These are phyloP conservation scores for Pyricularia grisea DNA, from an alignment of 2,329 filamentous ascomycete genomes.

Conservation along the genomic window DNA sequence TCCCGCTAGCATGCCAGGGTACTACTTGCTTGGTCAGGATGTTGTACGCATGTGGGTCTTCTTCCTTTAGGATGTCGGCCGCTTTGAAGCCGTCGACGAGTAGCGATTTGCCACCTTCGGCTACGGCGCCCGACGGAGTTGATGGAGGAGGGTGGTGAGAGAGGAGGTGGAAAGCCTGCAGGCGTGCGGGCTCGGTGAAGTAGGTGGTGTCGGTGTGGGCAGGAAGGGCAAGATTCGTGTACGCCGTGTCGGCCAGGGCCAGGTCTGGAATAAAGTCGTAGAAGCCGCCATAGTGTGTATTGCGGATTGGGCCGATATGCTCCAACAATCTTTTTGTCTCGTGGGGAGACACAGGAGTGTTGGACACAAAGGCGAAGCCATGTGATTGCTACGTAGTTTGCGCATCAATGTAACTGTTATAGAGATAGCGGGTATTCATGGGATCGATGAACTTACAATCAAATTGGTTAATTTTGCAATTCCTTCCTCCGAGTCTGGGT, in stretches of 20 bases:
- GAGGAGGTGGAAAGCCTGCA: constrained; percentile 88
- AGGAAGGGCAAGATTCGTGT: constrained; percentile 73
- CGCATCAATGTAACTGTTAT: background rate
- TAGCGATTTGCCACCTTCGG: constrained; percentile 62
- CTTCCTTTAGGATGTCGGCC: constrained; percentile 46
- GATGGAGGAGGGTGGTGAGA: constrained; percentile 49
- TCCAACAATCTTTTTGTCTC: constrained; percentile 68
- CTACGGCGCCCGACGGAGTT: background rate
- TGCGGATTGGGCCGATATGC: constrained; percentile 75
- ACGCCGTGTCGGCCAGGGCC: constrained; percentile 80
- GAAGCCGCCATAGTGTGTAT: constrained; percentile 79
- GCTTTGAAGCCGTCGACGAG: constrained; percentile 82
- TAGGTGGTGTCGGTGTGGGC: constrained; percentile 95
- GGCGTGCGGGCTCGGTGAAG: constrained; percentile 82
- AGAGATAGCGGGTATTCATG: background rate
- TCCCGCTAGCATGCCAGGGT: constrained; percentile 81
- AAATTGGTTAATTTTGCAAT: constrained; percentile 53
- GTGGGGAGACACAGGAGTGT: constrained; percentile 56
- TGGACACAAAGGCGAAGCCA: constrained; percentile 71
- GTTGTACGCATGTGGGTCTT: constrained; percentile 47
- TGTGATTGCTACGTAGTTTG: constrained; percentile 42
- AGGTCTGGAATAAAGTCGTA: constrained; percentile 85
- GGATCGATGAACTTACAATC: constrained; percentile 28
- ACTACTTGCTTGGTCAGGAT: constrained; percentile 48
- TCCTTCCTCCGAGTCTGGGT: constrained; percentile 32